phyloP scores from a whole-genome alignment of 768 basidiomycete genomes.

The Naematelia aurantialba region DNA sequence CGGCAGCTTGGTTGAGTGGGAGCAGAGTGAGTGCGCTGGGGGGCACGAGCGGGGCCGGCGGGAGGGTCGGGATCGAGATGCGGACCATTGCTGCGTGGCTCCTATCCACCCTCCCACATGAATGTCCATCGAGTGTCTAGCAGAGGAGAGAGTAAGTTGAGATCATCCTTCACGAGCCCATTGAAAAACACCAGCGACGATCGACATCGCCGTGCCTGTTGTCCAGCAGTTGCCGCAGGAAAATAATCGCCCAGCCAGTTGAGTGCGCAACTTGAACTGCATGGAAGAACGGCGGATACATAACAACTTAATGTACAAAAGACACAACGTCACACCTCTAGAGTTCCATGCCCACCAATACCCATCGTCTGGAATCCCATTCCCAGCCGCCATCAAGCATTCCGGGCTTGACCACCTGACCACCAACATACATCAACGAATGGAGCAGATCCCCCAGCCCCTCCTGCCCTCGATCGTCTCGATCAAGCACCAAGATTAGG shows the following conservation, averaged over 20 bases:
- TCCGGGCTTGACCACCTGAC: slow-evolving; percentile 36
- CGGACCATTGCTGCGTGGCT: slow-evolving; percentile 24
- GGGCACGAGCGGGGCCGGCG: slow-evolving; percentile 26
- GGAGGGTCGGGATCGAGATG: slow-evolving; percentile 49
- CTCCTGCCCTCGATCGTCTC: slow-evolving; percentile 36
- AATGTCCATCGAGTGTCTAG: too few species aligned
- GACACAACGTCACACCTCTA: slow-evolving; percentile 8
- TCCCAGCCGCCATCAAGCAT: slow-evolving; percentile 37
- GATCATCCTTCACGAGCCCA: too few species aligned
- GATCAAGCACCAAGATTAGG: slow-evolving; percentile 41
- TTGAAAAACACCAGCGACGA: too few species aligned
- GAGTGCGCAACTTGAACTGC: too few species aligned
- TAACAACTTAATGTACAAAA: neutral
- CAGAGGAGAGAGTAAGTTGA: too few species aligned
- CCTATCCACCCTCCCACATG: neutral
- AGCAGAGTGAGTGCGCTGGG: slow-evolving; percentile 39
- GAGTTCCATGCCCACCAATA: slow-evolving; percentile 47
- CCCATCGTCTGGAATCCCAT: slow-evolving; percentile 47
- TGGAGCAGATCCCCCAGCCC: slow-evolving; percentile 41
- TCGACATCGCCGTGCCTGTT: neutral
- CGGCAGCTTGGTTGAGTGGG: slow-evolving; percentile 28
- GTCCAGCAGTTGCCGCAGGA: too few species aligned
- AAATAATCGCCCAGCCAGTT: too few species aligned
- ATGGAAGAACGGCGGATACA: too few species aligned
- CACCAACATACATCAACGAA: slow-evolving; percentile 47